Evolutionary conservation across 805 yeast genomes (phyloP), one percentile per base, ranked within the genome.

Genomic region (Candida verbasci): DNA sequence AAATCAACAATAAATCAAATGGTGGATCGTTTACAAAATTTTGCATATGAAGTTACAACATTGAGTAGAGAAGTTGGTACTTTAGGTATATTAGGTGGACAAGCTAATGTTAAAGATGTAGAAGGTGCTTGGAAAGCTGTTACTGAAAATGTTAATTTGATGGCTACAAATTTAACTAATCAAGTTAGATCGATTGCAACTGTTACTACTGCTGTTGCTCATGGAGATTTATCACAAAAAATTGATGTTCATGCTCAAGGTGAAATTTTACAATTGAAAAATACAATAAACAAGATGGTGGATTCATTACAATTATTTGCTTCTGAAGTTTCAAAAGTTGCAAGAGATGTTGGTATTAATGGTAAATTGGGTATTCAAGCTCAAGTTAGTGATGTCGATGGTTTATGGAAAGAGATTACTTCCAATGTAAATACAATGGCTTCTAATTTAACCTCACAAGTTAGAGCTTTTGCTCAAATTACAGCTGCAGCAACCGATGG

Each of bases 401-500:
- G 96, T 2, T 62, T 86, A 42, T 86, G 96, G 96, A 86, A 83
- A 53, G 94, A 85, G 50, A 86, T 86, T 52, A 86, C 94, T 18
- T 84, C 93, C 14, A 86, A 86, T 60, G 96, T 86, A 46, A 86
- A 86, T 55, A 86, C 91, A 17, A 86, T 86, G 96, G 95, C 96
- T 35, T 80, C 91, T n/a, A 86, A 86, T 56, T 74, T 86, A 56
- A 86, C 96, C 0, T 82, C 94, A 1, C 96, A 86, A 64, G 95
- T 86, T 52, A 76, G 95, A 60, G 95, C 95, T 0, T 86, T 86
- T 65, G 95, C 94, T 25, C 94, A 86, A 56, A 86, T 86, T 50
- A 86, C 96, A 0, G 95, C 93, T 17, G 93, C 96, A 20, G 95
- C 95, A 10, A 86, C 95, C 2, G 95, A 86, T 61, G 95, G 95